Conservation (phyloP, 2,329 filamentous ascomycete genomes). For the Colletotrichum sp. region DNA sequence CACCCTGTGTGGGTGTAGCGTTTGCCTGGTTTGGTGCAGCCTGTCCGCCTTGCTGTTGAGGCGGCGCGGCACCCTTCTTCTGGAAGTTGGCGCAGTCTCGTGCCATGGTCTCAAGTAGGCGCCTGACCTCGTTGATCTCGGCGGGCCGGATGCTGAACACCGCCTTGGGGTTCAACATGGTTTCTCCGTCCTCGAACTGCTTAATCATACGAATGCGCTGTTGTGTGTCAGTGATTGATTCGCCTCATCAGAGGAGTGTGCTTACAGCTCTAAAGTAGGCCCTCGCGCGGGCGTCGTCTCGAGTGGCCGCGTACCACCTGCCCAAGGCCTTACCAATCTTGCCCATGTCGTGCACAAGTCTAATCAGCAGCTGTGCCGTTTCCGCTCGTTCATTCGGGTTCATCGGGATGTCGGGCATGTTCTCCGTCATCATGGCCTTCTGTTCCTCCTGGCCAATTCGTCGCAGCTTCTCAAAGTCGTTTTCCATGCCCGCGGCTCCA, state of each 20-base stretch:
- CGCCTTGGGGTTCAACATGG: conserved; percentile 49
- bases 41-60: neutral
- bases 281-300: conserved; percentile 54
- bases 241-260: conserved; percentile 8
- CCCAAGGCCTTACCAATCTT: conserved; percentile 50
- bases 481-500: neutral
- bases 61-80: conserved; percentile 24
- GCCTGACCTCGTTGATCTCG: conserved; percentile 56
- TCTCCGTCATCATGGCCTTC: conserved; percentile 41
- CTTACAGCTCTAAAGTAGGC: conserved; percentile 60
- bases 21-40: conserved; percentile 29
- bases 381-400: conserved; percentile 47
- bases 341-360: conserved; percentile 45
- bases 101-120: conserved; percentile 57
- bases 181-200: conserved; percentile 58
- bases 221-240: conserved; percentile 33
- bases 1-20: neutral
- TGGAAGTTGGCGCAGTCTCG: conserved; percentile 46
- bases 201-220: conserved; percentile 58
- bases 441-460: conserved; percentile 45
- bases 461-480: conserved; percentile 34
- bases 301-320: conserved; percentile 53
- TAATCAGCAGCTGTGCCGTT: conserved; percentile 46
- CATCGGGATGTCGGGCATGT: conserved; percentile 53
- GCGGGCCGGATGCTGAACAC: conserved; percentile 55